Base-by-base conservation (phyloP, 805 yeast genomes). In the Candida ulmi region DNA sequence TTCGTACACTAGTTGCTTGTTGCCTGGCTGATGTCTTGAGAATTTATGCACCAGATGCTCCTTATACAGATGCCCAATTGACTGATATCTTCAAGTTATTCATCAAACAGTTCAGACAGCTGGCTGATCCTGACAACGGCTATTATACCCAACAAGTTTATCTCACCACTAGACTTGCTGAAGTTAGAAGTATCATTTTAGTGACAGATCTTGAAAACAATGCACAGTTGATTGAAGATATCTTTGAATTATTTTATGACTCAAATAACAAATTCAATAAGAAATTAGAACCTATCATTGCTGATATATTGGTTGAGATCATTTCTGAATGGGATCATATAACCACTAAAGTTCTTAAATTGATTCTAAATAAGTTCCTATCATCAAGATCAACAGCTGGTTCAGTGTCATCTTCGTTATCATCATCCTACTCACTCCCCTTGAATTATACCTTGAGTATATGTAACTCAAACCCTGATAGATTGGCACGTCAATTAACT, bases 11-110 rank as follows among this genome's bases (percentile, higher is more conserved):
- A 42, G 73, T 73, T 1, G 79, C 93, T 8, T 82, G 95, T 52
- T 80, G 93, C 46, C 46, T 88, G 8, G 70, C 88, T 6, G 95
- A 88, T 55, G 66, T 90, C 9, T 60, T 88, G 31, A 68, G 95
- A 42, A 58, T 90, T 13, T 82, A 72, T 52, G 96, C 95, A 1
- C 96, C 96, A 0, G 86, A 88, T 55, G 95, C 96, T 7, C 96
- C 97, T 4, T 88, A 73, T 59, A 76, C 83, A 2, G 78, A 79
- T 18, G 46, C 64, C 2, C 80, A 83, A 47, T 65, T 88, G 29
- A 65, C 78, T 1, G 79, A 68, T 4, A 72, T 87, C 16, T 87
- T 88, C 63, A 74, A 71, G 46, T 66, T 85, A 8, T 76, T 88
- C 51, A 70, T 83, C 44, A 57, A 62, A 21, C 88, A 84, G 54